Base-by-base conservation (phyloP, 306 rosid species). In the Elaeagnus macrophylla region DNA sequence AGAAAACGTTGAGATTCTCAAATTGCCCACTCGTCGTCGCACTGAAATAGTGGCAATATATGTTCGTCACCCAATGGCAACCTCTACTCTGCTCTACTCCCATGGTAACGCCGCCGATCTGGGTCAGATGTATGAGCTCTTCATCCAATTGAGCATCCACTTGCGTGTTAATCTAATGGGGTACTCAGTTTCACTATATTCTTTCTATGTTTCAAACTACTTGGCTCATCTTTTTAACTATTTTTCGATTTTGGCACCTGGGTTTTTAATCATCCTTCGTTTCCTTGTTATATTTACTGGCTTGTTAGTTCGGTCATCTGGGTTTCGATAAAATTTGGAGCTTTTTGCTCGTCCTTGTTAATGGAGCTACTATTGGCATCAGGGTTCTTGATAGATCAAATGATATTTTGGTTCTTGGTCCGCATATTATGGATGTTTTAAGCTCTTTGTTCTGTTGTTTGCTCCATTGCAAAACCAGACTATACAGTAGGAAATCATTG, bases 101-200 rank as follows among this genome's bases (percentile, higher is more conserved):
- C 97, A 89, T 46, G 97, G 97, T 16, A 88, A 88, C 86, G 97
- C 97, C 7, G 89, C 97, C 77, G 97, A 89, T 89, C 94, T 89
- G 53, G 97, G 97, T 13, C 97, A 89, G 86, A 85, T 89, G 97
- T 89, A 85, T 60, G 89, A 85, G 76, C 94, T 85, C 74, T 85
- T 89, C 79, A 69, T 89, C 75, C 85, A 81, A 68, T 76, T 89
- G 52, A 81, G 87, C 74, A 85, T 89, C 72, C 94, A 83, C 68
- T 64, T 89, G 65, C 84, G 95, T 47, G 89, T 89, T 53, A 89
- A 89, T 68, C 83, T 89, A 61, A 80, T 89, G 79, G 97, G 97
- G 97, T 89, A 57, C 72, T 52, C 54, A 65, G 56, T 73, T 63
- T 57, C 25, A 6, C 42, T 16, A 8, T 17, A 57, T 7, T 25